phyloP scores from a whole-genome alignment of 2,329 filamentous ascomycete genomes.

The Chaetomium globosum region DNA sequence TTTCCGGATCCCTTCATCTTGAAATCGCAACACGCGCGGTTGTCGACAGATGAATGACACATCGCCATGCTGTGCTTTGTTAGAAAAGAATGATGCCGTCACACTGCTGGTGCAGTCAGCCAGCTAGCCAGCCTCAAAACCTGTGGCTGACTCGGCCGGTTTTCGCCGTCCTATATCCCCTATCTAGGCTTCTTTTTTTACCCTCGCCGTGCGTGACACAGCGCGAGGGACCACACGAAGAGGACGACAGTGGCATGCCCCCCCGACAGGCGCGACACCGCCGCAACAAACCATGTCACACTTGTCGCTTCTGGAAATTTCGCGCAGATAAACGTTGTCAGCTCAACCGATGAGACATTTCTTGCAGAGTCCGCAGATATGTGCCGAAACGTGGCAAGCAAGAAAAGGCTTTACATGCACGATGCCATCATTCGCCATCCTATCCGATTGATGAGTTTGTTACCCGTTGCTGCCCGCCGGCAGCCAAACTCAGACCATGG shows the following conservation, averaged over 20 bases:
- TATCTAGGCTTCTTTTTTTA: neutral
- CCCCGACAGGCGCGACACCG: slow-evolving; percentile 2
- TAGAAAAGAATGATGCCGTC: slow-evolving; percentile 1
- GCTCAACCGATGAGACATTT: slow-evolving; percentile 11
- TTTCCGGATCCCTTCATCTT: slow-evolving; percentile 15
- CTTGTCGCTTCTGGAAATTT: slow-evolving; percentile 4
- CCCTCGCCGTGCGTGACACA: slow-evolving; percentile 1
- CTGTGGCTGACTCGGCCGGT: neutral
- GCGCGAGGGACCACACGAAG: neutral
- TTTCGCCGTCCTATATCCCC: neutral
- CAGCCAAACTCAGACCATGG: slow-evolving; percentile 4
- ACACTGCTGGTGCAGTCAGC: slow-evolving; percentile 10
- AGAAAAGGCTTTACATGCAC: slow-evolving; percentile 18
- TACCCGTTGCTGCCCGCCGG: slow-evolving; percentile 8
- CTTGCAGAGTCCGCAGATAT: slow-evolving; percentile 5
- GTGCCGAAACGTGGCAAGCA: slow-evolving; percentile 27
- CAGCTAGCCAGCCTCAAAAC: slow-evolving; percentile 13
- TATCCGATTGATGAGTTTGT: slow-evolving; percentile 28
- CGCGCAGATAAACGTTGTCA: neutral
- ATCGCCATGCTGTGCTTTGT: slow-evolving; percentile 5
- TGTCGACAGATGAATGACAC: neutral
- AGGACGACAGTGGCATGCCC: slow-evolving; percentile 17
- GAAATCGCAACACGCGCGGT: neutral
- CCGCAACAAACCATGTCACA: neutral
- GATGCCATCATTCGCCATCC: slow-evolving; percentile 16